Evolutionary conservation across 257 asterid species (phyloP).

Genomic region (Solanum commersonii): DNA sequence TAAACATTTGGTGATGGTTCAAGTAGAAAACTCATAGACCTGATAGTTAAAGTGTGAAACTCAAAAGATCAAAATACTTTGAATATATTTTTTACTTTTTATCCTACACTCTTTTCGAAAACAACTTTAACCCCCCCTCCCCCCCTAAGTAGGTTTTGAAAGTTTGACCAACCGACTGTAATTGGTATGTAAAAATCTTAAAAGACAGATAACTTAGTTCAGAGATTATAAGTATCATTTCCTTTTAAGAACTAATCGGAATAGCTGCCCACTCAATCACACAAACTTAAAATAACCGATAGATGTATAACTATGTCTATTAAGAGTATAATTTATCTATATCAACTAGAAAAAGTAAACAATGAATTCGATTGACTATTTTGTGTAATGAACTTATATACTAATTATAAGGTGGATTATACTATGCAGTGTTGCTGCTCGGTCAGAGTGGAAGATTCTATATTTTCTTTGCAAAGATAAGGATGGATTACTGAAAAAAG

Average conservation of each 20-base stretch:
- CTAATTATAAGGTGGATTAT: too few species aligned
- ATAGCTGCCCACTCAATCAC: too few species aligned
- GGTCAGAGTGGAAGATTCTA: conserved; percentile 64
- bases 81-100: too few species aligned
- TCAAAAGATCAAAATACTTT: too few species aligned
- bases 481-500: conserved; percentile 50
- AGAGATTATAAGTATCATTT: background rate
- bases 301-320: background rate
- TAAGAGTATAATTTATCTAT: too few species aligned
- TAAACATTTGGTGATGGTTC: background rate
- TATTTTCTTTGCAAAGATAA: conserved; percentile 62
- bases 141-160: too few species aligned
- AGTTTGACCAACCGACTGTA: background rate
- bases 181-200: background rate
- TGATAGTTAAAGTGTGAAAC: too few species aligned
- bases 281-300: too few species aligned
- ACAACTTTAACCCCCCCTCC: background rate
- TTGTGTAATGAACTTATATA: too few species aligned
- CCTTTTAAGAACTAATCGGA: too few species aligned
- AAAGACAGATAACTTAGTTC: background rate
- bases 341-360: too few species aligned
- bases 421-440: conserved; percentile 49
- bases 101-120: background rate
- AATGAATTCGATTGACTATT: too few species aligned
- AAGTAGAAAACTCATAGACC: background rate